Conservation (phyloP, 371 early-diverging fungal genomes). For the Saksenaea oblongispora region DNA sequence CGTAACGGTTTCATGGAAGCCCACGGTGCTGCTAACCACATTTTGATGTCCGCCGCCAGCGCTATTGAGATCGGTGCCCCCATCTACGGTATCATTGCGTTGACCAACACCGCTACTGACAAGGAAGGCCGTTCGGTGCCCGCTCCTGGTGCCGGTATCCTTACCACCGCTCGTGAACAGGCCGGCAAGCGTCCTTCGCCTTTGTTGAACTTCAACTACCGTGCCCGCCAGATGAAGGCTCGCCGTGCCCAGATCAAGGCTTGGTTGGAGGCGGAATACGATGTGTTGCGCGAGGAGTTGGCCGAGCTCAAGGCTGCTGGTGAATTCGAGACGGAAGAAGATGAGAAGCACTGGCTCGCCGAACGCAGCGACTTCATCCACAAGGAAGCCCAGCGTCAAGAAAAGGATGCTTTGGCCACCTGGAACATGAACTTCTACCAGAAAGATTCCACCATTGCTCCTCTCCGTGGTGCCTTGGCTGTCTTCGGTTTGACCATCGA, state of each 20-base stretch:
- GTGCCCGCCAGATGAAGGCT: conserved; percentile 80
- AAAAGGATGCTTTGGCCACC: conserved; percentile 78
- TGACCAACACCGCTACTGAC: conserved; percentile 94
- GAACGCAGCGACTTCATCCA: conserved; percentile 85
- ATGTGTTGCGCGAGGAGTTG: conserved; percentile 72
- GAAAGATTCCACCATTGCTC: conserved; percentile 83
- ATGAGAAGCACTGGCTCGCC: conserved; percentile 64
- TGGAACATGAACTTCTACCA: conserved; percentile 92
- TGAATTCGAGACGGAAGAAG: conserved; percentile 61
- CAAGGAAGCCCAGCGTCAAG: conserved; percentile 83
- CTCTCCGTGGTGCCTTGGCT: conserved; percentile 91
- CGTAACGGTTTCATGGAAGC: conserved; percentile 96
- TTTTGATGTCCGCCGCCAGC: conserved; percentile 88
- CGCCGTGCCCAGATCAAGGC: conserved; percentile 82
- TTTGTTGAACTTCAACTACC: conserved; percentile 88
- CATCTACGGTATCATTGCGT: conserved; percentile 91
- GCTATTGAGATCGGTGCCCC: conserved; percentile 96
- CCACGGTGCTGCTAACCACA: conserved; percentile 90
- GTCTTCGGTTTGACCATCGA: conserved; percentile 90
- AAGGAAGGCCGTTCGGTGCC: conserved; percentile 96
- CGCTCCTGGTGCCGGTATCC: conserved; percentile 94
- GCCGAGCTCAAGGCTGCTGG: conserved; percentile 68
- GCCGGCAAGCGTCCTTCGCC: conserved; percentile 69
- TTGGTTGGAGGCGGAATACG: conserved; percentile 88
- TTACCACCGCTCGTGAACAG: conserved; percentile 91